Conservation (phyloP, 257 asterid species). For the Mitragyna speciosa region DNA sequence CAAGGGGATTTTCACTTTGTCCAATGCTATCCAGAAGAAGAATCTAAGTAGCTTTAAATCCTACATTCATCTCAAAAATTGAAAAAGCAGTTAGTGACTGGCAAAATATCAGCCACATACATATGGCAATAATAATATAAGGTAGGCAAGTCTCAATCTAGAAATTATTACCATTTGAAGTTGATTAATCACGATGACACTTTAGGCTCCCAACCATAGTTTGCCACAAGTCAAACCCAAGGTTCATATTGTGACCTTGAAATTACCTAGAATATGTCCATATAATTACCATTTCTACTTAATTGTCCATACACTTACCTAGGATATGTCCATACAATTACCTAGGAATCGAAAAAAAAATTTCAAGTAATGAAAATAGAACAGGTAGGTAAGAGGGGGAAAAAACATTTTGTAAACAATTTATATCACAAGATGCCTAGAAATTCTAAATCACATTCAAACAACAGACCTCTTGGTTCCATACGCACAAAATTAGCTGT, state of each 20-base stretch:
- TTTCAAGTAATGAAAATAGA: too few relatives aligned
- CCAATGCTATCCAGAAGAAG: not conserved
- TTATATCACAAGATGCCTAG: too few relatives aligned
- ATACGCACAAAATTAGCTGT: too few relatives aligned
- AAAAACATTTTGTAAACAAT: too few relatives aligned
- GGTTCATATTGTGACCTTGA: conserved; percentile 11
- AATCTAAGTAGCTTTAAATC: not conserved
- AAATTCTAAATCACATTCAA: too few relatives aligned
- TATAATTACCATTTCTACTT: not conserved
- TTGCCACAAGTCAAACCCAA: too few relatives aligned
- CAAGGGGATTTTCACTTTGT: not conserved
- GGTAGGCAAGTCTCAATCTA: not conserved
- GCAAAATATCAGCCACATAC: conserved; percentile 6
- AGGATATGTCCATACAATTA: too few relatives aligned
- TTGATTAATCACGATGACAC: conserved; percentile 20
- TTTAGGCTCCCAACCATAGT: not conserved
- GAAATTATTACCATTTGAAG: not conserved
- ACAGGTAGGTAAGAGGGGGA: too few relatives aligned
- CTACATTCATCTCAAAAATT: not conserved
- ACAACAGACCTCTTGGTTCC: too few relatives aligned
- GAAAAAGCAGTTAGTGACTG: not conserved
- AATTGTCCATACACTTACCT: too few relatives aligned
- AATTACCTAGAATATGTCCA: not conserved
- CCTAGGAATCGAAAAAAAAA: too few relatives aligned
- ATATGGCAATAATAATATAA: not conserved